Evolutionary conservation across 2,329 filamentous ascomycete species (phyloP).

Genomic region (Colletotrichum sp.): DNA sequence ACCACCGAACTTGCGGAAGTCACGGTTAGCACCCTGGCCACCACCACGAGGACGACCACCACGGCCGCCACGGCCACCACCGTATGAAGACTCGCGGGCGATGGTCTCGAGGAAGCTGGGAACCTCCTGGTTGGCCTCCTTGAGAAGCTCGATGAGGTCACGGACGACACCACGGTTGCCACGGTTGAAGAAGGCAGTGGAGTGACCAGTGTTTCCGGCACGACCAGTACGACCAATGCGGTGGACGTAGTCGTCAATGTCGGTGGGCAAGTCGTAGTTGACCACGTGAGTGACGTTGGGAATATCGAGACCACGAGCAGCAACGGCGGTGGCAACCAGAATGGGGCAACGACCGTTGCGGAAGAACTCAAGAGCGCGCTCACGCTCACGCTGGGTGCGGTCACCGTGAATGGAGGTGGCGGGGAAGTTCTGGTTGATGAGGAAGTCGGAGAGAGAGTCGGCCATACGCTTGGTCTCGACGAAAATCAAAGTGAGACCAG

Average conservation of each 20-base stretch:
- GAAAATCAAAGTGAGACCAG: conserved; percentile 92
- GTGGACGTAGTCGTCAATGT: conserved; percentile 99
- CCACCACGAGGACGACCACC: conserved; percentile 74
- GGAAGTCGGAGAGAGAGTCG: conserved; percentile 94
- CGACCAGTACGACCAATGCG: conserved; percentile 99
- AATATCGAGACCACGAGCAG: conserved; percentile 89
- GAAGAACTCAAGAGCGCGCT: conserved; percentile 97
- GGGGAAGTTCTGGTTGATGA: conserved; percentile 98
- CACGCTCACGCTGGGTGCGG: conserved; percentile 97
- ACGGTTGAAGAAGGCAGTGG: conserved; percentile 99
- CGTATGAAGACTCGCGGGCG: conserved; percentile 89
- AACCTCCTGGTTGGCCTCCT: conserved; percentile 98
- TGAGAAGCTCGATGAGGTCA: conserved; percentile 95
- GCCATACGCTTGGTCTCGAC: conserved; percentile 99
- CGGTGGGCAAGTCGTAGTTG: conserved; percentile 99
- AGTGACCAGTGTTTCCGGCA: conserved; percentile 98
- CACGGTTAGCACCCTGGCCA: conserved; percentile 76
- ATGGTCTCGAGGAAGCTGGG: conserved; percentile 96
- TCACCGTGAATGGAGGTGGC: conserved; percentile 99
- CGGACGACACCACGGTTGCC: conserved; percentile 98
- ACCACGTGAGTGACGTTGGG: conserved; percentile 96
- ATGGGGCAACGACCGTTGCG: conserved; percentile 95
- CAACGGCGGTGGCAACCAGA: conserved; percentile 94
- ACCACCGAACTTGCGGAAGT: conserved; percentile 83
- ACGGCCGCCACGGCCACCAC: conserved; percentile 68